A percentile compares a stretch with the other conserved stretches of the same genome.
These are phyloP conservation scores for Lepiota venenata DNA, from an alignment of 768 basidiomycete species.

Conservation along the genomic window DNA sequence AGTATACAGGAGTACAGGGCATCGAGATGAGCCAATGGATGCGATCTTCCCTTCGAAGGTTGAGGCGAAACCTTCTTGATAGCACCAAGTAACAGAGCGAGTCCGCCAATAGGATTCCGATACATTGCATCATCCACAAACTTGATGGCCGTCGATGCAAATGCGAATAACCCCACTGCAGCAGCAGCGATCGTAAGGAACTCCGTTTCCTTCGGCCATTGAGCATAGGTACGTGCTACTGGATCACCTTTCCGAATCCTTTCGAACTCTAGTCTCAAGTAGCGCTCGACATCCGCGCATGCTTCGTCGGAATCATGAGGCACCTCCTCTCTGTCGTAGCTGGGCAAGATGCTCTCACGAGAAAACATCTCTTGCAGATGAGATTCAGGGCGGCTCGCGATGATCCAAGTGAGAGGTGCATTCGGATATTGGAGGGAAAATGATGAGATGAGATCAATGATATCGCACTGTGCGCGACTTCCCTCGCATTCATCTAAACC, in stretches of 20 bases:
- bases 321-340: too few relatives aligned
- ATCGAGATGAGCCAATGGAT: neutral
- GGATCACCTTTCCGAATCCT: too few relatives aligned
- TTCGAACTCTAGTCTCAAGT: too few relatives aligned
- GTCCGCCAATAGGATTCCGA: neutral
- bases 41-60: neutral
- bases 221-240: too few relatives aligned
- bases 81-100: neutral
- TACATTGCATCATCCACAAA: neutral
- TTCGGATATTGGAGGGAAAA: neutral
- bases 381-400: too few relatives aligned
- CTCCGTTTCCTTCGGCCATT: too few relatives aligned
- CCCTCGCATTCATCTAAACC: too few relatives aligned
- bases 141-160: neutral
- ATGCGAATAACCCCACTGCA: neutral
- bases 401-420: too few relatives aligned
- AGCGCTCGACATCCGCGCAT: too few relatives aligned
- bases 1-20: neutral
- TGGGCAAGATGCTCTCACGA: too few relatives aligned
- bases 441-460: constrained; percentile 13
- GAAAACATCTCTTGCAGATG: too few relatives aligned
- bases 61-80: neutral
- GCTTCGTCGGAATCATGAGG: too few relatives aligned
- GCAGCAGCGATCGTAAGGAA: neutral
- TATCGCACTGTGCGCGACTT: constrained; percentile 6